Evolutionary conservation across 768 basidiomycete species (phyloP), one percentile per base, ranked within the genome.

Genomic region (Vishniacozyma victoriae): DNA sequence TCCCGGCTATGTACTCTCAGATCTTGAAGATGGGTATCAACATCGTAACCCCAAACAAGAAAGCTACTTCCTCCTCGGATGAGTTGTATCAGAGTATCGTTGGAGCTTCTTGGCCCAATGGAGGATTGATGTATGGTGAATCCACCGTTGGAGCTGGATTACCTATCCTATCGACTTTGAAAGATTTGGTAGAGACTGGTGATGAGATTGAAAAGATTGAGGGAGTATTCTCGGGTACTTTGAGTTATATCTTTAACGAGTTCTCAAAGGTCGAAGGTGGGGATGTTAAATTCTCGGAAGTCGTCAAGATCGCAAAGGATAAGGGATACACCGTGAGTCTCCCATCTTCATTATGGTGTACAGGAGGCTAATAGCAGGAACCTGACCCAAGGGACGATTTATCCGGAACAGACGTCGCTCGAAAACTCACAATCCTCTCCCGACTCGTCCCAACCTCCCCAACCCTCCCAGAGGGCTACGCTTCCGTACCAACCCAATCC

Each of bases 231-330:
- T 91, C 87, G 4, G 95, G 95, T 7, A 99, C 95, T 2, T 82
- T 99, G 78, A 89, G 86, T 69, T 99, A 97, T 76, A 97, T 99
- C 75, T 99, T 99, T 79, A 97, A 97, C 75, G 83, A 90, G 54
- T 88, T 91, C 75, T 84, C 87, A 2, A 83, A 81, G 3, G 82
- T 80, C 1, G 77, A 78, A 38, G 74, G 81, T 4, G 79, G 79
- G 41, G 57, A 67, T 44, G 70, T 71, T 47, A 74, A 71, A 58
- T 97, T 99, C 75, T 93, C 90, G 4, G 83, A 87, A 20, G 84
- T 97, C 27, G 93, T 99, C 46, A 80, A 80, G 50, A 72, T 82
- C 29, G 95, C 95, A 4, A 84, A 88, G 40, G 85, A 87, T 63
- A 87, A 88, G 59, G 95, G 95, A 1, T 99, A 92, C 74, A 99